phyloP scores from a whole-genome alignment of 129 eudicot species.

The Oenanthe sinensis region DNA sequence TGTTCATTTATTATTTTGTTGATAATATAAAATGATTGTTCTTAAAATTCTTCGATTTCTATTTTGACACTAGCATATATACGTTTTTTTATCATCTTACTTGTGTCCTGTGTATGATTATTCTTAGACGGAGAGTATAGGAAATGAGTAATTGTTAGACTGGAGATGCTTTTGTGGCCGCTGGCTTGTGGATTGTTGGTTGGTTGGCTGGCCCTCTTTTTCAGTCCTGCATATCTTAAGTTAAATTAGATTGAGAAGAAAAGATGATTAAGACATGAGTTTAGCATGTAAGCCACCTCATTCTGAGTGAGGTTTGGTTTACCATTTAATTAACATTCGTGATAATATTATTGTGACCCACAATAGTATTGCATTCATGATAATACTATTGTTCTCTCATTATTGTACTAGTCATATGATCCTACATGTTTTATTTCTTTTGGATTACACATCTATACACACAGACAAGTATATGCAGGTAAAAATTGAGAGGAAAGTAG shows the following conservation, averaged over 20 bases:
- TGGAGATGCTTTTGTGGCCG: background rate
- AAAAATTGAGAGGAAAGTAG: background rate
- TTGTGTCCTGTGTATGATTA: background rate
- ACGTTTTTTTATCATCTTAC: background rate
- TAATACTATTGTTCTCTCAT: background rate
- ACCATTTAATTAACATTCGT: background rate
- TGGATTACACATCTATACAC: background rate
- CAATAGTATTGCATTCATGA: background rate
- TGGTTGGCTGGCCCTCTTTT: slow-evolving; percentile 1
- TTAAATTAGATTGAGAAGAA: background rate
- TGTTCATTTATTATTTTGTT: too few relatives aligned
- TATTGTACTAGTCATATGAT: slow-evolving; percentile 1
- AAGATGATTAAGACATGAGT: slow-evolving; percentile 21
- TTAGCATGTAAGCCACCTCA: slow-evolving; percentile 7
- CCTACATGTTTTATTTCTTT: slow-evolving; percentile 1
- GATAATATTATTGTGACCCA: background rate
- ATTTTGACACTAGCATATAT: background rate
- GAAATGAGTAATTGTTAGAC: background rate
- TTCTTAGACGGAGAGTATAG: too few relatives aligned
- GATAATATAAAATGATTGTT: too few relatives aligned
- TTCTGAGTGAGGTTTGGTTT: background rate
- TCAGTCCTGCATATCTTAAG: background rate
- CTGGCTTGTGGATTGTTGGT: slow-evolving; percentile 8
- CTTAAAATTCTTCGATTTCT: too few relatives aligned
- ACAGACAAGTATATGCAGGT: background rate